phyloP scores from a whole-genome alignment of 208 protist genomes.

The Lotmaria passim region DNA sequence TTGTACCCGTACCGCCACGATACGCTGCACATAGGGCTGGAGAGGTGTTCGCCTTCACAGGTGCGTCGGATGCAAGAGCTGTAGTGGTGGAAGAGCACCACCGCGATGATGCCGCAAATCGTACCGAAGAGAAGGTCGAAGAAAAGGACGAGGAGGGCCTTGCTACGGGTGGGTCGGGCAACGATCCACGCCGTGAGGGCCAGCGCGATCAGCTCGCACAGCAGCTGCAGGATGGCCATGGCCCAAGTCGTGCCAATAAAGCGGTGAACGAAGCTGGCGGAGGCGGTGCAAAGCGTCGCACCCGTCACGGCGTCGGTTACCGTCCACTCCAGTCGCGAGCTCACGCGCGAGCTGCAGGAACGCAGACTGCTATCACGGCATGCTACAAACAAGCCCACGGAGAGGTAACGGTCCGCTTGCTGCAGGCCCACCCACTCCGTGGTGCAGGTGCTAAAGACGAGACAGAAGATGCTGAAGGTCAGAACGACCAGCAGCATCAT shows the following conservation, averaged over 20 bases:
- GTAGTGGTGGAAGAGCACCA: conserved; percentile 64
- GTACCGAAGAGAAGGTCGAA: conserved; percentile 37
- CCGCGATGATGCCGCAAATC: conserved; percentile 41
- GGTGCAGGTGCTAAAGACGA: conserved; percentile 53
- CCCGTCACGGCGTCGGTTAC: conserved; percentile 42
- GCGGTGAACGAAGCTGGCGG: conserved; percentile 25
- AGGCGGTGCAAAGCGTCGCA: conserved; percentile 46
- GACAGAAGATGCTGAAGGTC: conserved; percentile 50
- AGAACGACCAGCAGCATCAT: conserved; percentile 53
- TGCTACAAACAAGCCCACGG: conserved; percentile 61
- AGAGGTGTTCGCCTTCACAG: conserved; percentile 42
- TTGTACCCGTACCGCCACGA: conserved; percentile 62
- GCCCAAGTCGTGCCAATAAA: conserved; percentile 59
- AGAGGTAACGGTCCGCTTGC: conserved; percentile 30
- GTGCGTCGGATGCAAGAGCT: conserved; percentile 47
- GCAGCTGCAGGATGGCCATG: conserved; percentile 52
- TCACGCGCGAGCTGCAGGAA: conserved; percentile 39
- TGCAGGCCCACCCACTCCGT: conserved; percentile 58
- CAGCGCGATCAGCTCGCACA: conserved; percentile 36
- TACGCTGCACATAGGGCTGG: conserved; percentile 23
- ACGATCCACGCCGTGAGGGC: conserved; percentile 40
- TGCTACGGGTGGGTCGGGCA: conserved; percentile 60
- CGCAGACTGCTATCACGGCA: conserved; percentile 40
- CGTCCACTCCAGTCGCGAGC: conserved; percentile 27
- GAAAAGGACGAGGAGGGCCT: conserved; percentile 35